Conservation (phyloP, 768 basidiomycete species). For the Amanita rubescens region DNA sequence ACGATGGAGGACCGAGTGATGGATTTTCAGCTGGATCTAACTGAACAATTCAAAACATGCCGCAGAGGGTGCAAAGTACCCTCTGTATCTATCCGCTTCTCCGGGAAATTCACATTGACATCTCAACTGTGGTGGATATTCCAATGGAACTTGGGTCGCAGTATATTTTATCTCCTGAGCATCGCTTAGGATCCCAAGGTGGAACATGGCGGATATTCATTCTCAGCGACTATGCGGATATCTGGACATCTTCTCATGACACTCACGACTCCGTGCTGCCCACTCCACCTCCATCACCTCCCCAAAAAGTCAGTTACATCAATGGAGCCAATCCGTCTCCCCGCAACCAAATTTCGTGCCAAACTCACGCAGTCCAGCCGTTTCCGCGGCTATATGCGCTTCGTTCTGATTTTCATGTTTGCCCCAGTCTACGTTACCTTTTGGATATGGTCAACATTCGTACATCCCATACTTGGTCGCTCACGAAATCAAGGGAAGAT, state of each 20-base stretch:
- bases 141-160: constrained; percentile 1
- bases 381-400: constrained; percentile 6
- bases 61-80: neutral
- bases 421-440: neutral
- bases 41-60: neutral
- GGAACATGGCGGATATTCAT: constrained; percentile 26
- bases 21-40: neutral
- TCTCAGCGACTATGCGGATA: constrained; percentile 21
- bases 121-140: neutral
- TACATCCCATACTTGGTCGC: neutral
- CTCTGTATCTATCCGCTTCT: neutral
- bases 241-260: constrained; percentile 8
- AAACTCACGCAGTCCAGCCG: neutral
- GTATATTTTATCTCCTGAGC: constrained; percentile 3
- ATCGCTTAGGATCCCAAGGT: constrained; percentile 1
- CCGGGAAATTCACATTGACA: neutral
- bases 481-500: neutral
- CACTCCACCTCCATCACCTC: constrained; percentile 32
- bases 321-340: neutral
- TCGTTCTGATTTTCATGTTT: neutral
- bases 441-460: neutral
- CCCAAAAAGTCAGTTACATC: constrained; percentile 4
- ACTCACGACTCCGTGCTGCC: constrained; percentile 18
- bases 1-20: neutral
- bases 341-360: neutral